Percentiles rank a stretch among this genome's conserved stretches.
Conservation (phyloP, 495 filamentous ascomycete species). For the Parachaetomium inaequale region DNA sequence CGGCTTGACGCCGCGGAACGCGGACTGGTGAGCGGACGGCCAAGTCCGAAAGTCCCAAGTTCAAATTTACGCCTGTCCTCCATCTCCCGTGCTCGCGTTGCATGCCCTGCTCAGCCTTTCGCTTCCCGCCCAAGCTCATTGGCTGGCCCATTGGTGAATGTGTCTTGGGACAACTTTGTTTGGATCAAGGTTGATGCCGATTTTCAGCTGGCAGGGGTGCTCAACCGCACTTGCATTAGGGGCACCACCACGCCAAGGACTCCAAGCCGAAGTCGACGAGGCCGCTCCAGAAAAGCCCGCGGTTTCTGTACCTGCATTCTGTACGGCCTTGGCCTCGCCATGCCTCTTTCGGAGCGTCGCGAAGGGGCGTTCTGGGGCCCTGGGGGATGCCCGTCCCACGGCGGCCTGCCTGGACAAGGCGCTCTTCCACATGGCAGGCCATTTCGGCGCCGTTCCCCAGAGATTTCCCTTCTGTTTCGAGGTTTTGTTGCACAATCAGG, state of each 20-base stretch:
- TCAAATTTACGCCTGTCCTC: neutral
- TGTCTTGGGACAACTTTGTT: neutral
- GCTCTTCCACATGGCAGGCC: neutral
- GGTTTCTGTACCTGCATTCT: neutral
- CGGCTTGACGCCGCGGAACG: no score
- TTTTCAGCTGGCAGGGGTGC: conserved; percentile 23
- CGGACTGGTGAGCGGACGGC: neutral
- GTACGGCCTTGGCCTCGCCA: neutral
- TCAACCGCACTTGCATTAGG: conserved; percentile 1
- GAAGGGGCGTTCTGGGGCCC: neutral
- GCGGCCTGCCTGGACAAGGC: conserved; percentile 3
- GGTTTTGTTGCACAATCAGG: conserved; percentile 6
- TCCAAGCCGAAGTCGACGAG: neutral
- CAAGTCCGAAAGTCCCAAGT: neutral
- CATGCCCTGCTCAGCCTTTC: conserved; percentile 21
- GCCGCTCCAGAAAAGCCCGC: neutral
- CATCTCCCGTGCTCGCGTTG: conserved; percentile 7
- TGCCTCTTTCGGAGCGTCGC: conserved; percentile 11
- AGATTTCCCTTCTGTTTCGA: neutral
- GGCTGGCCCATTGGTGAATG: conserved; percentile 15
- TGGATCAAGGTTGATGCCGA: neutral
- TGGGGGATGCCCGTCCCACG: neutral
- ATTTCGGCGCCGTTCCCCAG: neutral
- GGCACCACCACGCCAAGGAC: conserved; percentile 9
- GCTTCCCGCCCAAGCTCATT: neutral